Evolutionary conservation across 768 basidiomycete species (phyloP), one percentile per base, ranked within the genome.

Genomic region (Coprinopsis strossmayeri): DNA sequence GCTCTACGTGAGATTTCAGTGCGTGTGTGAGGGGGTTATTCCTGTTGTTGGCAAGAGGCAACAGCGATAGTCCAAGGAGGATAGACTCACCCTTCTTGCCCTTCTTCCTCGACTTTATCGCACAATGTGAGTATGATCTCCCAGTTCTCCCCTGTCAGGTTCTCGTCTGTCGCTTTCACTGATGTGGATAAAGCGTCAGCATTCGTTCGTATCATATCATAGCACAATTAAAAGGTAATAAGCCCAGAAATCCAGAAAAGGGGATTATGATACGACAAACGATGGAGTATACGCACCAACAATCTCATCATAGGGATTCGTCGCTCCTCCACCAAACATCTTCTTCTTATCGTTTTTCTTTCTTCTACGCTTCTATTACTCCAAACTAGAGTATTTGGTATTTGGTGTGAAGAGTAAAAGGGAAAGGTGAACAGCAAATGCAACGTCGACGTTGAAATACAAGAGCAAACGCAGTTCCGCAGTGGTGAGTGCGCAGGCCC

Each of bases 151-250:
- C 77, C 74, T 0, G 94, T 94, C 50, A 94, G 72, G 64, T 92
- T 93, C 78, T 98, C 96, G 64, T 94, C 91, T n/a, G 96, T 99
- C 27, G 95, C 88, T 69, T 96, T 95, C 58, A 68, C 94, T 96
- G 66, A 20, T 46, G 15, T 17, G 30, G 20, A 25, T 42, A n/a
- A n/a, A 32, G 9, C 30, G 15, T 32, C 30, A 32, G 30, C 30
- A 15, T 7, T 18, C 11, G 18, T 39, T 18, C 11, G 37, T 11
- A 7, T 11, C 9, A 10, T 7, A 11, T 39, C 10, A 7, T 39
- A 7, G 20, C 20, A 7, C 37, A 20, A 9, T 17, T 26, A 15
- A 48, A n/a, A n/a, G n/a, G n/a, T n/a, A n/a, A n/a, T n/a, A n/a
- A n/a, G n/a, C n/a, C n/a, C n/a, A n/a, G n/a, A n/a, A n/a, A n/a